Evolutionary conservation across 495 filamentous ascomycete genomes (phyloP), one percentile per base, ranked within the genome.

Genomic region (Collariella sp.): DNA sequence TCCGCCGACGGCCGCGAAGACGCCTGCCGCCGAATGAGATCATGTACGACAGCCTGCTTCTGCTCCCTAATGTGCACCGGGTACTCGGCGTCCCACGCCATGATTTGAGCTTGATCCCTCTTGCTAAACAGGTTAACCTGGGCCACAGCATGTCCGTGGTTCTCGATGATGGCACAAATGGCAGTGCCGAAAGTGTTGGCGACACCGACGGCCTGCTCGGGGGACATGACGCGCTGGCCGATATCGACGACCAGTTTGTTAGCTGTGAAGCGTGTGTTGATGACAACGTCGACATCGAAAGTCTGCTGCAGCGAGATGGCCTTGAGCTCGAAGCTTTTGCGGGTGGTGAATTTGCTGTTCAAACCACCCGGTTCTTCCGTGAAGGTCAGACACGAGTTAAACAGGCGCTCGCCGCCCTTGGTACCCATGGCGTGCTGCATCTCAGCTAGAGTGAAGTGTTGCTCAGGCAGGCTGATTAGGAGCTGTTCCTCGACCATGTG

Each of bases 311-410:
- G 63, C 41, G 68, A 69, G n/a, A 73, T 50, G 1, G 68, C 63
- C 22, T 58, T 65, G 18, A 70, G 66, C 48, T 63, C 67, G 12
- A 67, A 65, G 50, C 52, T 65, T 0, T 65, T 64, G 24, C 68
- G 61, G 1, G 61, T 66, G 0, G 67, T 62, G 22, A 69, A 69
- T 50, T 67, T 69, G 65, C 66, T 70, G 50, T 70, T 70, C 42
- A 67, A 50, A 1, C 60, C 67, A 1, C 56, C 60, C 0, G 65
- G 61, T 45, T 75, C 70, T 38, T 75, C 73, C 13, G 68, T 68
- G 38, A 76, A 76, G 4, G 71, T 70, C 7, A 77, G 56, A 35
- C 66, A 75, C 0, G 74, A 73, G 54, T 77, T 77, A 54, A 73
- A 77, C 9, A 77, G 64, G 6, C 58, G 67, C 24, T 66, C 62